Percentiles rank a stretch among this genome's conserved stretches.
These are phyloP conservation scores for Tagetes patula DNA, from an alignment of 129 eudicot genomes.

Conservation along the genomic window DNA sequence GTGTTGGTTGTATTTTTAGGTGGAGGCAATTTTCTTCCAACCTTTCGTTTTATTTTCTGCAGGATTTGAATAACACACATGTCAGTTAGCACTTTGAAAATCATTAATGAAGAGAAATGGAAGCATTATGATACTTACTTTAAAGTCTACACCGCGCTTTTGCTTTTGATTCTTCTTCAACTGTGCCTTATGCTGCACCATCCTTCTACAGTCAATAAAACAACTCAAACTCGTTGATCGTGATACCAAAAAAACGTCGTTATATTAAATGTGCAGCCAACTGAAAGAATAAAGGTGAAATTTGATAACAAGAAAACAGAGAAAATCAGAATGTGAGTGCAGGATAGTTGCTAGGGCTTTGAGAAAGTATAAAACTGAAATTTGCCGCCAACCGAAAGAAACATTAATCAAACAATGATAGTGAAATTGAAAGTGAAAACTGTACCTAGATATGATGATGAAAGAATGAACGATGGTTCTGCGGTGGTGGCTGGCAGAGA, in stretches of 20 bases:
- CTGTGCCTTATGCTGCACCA: constrained; percentile 69
- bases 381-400: too few species aligned
- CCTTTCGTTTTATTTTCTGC: constrained; percentile 85
- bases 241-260: not conserved
- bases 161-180: constrained; percentile 64
- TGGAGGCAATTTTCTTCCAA: constrained; percentile 90
- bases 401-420: too few species aligned
- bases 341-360: too few species aligned
- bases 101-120: not conserved
- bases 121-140: constrained; percentile 34
- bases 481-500: too few species aligned
- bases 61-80: not conserved
- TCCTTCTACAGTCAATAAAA: constrained; percentile 18
- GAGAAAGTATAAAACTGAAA: too few species aligned
- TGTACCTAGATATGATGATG: too few species aligned
- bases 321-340: not conserved
- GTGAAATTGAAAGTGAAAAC: too few species aligned
- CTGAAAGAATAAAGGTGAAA: not conserved
- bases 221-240: not conserved
- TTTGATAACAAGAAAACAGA: not conserved
- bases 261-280: not conserved
- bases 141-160: constrained; percentile 78
- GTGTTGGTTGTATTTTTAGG: constrained; percentile 87
- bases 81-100: not conserved
- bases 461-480: too few species aligned